Conservation (phyloP, 2,329 filamentous ascomycete species). For the Ophiosphaerella herpotricha region DNA sequence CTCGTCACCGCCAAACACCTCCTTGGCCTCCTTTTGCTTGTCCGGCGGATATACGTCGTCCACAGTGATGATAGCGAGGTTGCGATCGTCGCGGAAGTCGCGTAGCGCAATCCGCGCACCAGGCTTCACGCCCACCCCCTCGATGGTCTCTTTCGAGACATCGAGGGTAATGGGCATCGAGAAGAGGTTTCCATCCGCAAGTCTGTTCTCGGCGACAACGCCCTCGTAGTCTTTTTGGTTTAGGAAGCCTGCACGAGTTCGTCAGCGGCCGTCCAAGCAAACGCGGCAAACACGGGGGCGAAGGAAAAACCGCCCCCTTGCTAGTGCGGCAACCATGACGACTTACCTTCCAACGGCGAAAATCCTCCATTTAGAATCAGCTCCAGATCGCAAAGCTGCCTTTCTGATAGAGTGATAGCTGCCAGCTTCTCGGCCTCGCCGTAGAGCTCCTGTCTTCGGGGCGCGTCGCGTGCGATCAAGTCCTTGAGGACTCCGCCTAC, state of each 20-base stretch:
- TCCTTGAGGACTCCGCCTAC: slow-evolving; percentile 94
- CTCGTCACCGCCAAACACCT: slow-evolving; percentile 91
- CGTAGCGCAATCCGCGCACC: slow-evolving; percentile 85
- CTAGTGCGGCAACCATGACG: slow-evolving; percentile 17
- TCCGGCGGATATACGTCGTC: slow-evolving; percentile 95
- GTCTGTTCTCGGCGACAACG: slow-evolving; percentile 85
- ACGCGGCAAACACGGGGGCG: slow-evolving; percentile 37
- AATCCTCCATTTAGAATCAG: slow-evolving; percentile 97
- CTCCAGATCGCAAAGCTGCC: slow-evolving; percentile 97
- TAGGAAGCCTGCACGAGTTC: slow-evolving; percentile 75
- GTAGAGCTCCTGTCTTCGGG: slow-evolving; percentile 76
- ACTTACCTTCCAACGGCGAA: slow-evolving; percentile 91
- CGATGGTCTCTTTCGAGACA: slow-evolving; percentile 73
- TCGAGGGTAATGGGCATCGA: slow-evolving; percentile 97
- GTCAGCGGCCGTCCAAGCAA: slow-evolving; percentile 19
- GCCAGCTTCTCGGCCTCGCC: slow-evolving; percentile 86
- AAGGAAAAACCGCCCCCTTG: slow-evolving; percentile 4
- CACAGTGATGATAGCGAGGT: slow-evolving; percentile 92
- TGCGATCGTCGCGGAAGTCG: slow-evolving; percentile 94
- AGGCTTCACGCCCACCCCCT: slow-evolving; percentile 74
- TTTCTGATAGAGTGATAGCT: slow-evolving; percentile 82
- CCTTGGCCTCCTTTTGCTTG: slow-evolving; percentile 92
- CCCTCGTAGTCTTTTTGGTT: slow-evolving; percentile 96
- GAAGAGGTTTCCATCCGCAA: slow-evolving; percentile 88
- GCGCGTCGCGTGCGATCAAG: slow-evolving; percentile 89